phyloP scores from a whole-genome alignment of 2,329 filamentous ascomycete species.

The Ceratocystis colombiana region DNA sequence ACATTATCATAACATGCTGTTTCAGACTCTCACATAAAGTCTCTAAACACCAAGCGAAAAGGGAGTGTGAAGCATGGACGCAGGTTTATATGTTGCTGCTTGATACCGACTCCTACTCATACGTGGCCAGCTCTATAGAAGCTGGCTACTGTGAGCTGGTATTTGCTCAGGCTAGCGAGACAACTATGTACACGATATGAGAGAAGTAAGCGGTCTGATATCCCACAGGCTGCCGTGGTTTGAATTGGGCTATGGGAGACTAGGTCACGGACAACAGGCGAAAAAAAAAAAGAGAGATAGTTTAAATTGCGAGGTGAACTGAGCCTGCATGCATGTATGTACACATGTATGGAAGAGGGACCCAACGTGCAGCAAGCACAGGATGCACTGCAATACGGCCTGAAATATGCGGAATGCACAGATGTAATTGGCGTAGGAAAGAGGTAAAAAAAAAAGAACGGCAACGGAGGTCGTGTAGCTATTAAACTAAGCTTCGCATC shows the following conservation, averaged over 20 bases:
- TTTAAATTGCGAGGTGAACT: not conserved
- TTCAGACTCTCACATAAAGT: not conserved
- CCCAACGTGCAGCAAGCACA: not conserved
- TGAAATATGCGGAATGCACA: constrained; percentile 13
- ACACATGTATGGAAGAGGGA: not conserved
- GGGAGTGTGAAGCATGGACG: not conserved
- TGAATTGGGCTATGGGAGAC: too few relatives aligned
- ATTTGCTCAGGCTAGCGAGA: not conserved
- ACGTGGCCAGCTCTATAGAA: not conserved
- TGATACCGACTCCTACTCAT: not conserved
- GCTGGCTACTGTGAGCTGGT: not conserved
- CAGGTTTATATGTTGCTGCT: not conserved
- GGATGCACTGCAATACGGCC: constrained; percentile 9
- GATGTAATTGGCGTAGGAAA: not conserved
- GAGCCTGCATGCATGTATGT: not conserved
- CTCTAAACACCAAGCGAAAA: not conserved
- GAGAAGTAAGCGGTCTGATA: constrained; percentile 7
- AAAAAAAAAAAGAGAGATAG: not conserved
- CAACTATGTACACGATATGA: constrained; percentile 1
- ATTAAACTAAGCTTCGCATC: not conserved
- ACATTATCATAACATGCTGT: not conserved
- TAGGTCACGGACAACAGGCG: not conserved
- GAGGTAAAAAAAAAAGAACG: not conserved
- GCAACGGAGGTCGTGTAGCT: not conserved
- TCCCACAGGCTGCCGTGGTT: too few relatives aligned